These are phyloP conservation scores for Perilla frutescens DNA, from an alignment of 257 asterid species.

Conservation along the genomic window DNA sequence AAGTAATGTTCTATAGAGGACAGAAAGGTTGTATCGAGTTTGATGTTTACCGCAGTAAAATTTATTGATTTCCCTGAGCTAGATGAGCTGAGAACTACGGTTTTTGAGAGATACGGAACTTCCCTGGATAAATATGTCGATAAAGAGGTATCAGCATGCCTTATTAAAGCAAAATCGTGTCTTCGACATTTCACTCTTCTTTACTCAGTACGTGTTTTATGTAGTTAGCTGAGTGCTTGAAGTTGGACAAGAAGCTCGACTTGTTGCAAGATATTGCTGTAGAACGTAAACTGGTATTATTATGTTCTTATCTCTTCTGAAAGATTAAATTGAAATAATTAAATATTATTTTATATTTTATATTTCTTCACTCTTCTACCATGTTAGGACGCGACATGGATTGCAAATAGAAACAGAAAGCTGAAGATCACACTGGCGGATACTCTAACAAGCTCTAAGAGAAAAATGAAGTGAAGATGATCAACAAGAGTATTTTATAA, in stretches of 20 bases:
- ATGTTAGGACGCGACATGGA: no score
- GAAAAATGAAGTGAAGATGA: no score
- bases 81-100: conserved; percentile 67
- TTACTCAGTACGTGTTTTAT: conserved; percentile 17
- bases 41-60: conserved; percentile 89
- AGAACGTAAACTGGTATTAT: conserved; percentile 31
- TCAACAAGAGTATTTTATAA: no score
- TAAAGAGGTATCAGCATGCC: conserved; percentile 56
- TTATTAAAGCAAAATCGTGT: neutral
- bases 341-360: no score
- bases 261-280: conserved; percentile 69
- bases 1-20: conserved; percentile 94
- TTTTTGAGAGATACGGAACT: conserved; percentile 68
- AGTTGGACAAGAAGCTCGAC: conserved; percentile 55
- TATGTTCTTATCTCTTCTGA: no score
- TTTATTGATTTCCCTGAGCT: conserved; percentile 88
- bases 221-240: conserved; percentile 71
- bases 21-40: conserved; percentile 63
- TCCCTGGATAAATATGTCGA: conserved; percentile 56
- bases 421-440: no score
- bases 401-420: no score
- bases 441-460: no score
- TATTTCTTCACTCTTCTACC: no score
- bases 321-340: no score
- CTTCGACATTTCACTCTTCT: neutral